phyloP scores from a whole-genome alignment of 225 moss, liverwort and hornwort genomes.

The Rhytidiadelphus loreus region DNA sequence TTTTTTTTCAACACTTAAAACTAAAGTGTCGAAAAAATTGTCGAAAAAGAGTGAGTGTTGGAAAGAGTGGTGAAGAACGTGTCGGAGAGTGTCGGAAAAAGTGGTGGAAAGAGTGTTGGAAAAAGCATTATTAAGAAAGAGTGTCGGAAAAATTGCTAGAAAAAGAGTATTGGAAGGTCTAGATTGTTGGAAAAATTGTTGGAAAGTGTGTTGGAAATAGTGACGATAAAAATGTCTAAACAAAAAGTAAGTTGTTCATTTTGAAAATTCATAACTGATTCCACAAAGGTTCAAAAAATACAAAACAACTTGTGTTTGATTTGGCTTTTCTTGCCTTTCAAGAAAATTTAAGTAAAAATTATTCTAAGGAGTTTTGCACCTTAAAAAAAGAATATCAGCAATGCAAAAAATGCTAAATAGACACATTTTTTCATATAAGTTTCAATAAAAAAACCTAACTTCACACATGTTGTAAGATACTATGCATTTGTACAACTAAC shows the following conservation, averaged over 20 bases:
- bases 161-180: no score
- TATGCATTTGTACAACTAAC: not conserved
- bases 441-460: not conserved
- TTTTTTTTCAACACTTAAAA: not conserved
- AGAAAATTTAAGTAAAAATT: not conserved
- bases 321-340: rapidly evolving
- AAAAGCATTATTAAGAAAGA: no score
- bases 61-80: no score
- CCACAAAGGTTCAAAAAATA: not conserved
- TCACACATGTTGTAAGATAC: rapidly evolving
- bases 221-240: not conserved
- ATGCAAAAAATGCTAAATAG: not conserved
- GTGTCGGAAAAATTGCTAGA: no score
- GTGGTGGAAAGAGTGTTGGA: not conserved
- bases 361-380: rapidly evolving
- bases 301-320: not conserved
- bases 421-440: not conserved
- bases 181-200: not conserved
- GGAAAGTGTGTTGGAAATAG: not conserved
- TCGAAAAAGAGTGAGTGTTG: no score
- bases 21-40: no score
- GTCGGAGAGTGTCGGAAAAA: no score
- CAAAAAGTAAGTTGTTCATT: not conserved
- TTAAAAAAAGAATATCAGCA: rapidly evolving
- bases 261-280: not conserved